Conservation (phyloP, 768 basidiomycete species). For the Kwoniella sp. region DNA sequence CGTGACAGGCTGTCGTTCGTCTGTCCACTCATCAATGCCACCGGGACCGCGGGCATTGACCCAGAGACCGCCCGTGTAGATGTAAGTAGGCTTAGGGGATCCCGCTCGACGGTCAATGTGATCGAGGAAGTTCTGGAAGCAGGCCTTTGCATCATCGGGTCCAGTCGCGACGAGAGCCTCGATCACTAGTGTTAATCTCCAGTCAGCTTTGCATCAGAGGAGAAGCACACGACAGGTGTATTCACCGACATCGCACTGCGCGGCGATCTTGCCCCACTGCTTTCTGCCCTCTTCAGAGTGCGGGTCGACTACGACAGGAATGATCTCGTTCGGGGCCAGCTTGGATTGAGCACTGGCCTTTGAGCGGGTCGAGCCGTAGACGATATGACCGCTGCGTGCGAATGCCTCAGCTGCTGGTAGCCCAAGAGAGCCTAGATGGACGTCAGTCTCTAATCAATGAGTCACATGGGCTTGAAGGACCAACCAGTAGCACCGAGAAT, state of each 20-base stretch:
- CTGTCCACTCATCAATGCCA: slow-evolving; percentile 36
- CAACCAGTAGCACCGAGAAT: slow-evolving; percentile 51
- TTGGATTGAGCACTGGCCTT: slow-evolving; percentile 42
- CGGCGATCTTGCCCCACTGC: slow-evolving; percentile 18
- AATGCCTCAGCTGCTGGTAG: slow-evolving; percentile 54
- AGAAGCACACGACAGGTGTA: background rate
- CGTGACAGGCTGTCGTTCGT: slow-evolving; percentile 28
- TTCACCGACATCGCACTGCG: slow-evolving; percentile 32
- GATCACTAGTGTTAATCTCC: too few species aligned
- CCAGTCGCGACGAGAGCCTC: slow-evolving; percentile 37
- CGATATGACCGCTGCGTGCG: slow-evolving; percentile 54
- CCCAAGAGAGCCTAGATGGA: slow-evolving; percentile 52
- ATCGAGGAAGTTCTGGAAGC: slow-evolving; percentile 17
- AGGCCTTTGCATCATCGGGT: slow-evolving; percentile 31
- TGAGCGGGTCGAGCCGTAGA: slow-evolving; percentile 55
- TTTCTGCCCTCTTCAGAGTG: slow-evolving; percentile 17
- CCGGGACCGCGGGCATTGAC: slow-evolving; percentile 51
- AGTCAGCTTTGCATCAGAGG: too few species aligned
- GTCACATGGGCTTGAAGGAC: background rate
- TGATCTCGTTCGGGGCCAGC: slow-evolving; percentile 54
- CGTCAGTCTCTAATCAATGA: background rate
- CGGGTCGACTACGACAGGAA: slow-evolving; percentile 48
- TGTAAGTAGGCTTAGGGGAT: slow-evolving; percentile 53
- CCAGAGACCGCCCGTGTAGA: slow-evolving; percentile 56
- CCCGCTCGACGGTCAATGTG: slow-evolving; percentile 27